Conservation (phyloP, 192 early-diverging fungal species). For the Coemansia asiatica region DNA sequence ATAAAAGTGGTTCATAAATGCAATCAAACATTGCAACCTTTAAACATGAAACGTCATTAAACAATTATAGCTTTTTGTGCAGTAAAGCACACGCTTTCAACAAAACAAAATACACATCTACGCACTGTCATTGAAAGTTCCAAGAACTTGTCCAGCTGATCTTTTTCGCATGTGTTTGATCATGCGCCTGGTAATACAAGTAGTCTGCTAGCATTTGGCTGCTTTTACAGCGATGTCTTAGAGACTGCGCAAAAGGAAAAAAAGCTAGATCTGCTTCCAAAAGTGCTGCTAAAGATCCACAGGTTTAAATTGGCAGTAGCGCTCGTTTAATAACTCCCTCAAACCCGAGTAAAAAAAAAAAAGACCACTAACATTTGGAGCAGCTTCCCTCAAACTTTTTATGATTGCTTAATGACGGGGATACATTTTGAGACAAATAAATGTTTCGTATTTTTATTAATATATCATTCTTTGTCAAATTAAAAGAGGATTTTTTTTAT, state of each 20-base stretch:
- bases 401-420: no score
- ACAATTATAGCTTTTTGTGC: not conserved
- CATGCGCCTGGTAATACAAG: not conserved
- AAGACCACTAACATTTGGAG: not conserved
- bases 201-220: not conserved
- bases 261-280: not conserved
- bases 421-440: no score
- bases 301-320: not conserved
- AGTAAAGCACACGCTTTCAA: no score
- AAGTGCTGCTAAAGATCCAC: not conserved
- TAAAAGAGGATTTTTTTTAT: no score
- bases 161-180: not conserved
- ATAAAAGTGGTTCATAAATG: no score
- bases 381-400: no score
- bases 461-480: no score
- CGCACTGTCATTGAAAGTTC: not conserved
- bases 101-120: not conserved
- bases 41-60: not conserved
- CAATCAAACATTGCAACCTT: not conserved
- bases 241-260: not conserved
- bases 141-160: not conserved
- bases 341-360: not conserved
- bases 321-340: not conserved
- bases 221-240: not conserved
- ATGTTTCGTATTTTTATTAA: no score